Base-by-base conservation (phyloP, 2,329 filamentous ascomycete genomes). In the Neurospora sp. region DNA sequence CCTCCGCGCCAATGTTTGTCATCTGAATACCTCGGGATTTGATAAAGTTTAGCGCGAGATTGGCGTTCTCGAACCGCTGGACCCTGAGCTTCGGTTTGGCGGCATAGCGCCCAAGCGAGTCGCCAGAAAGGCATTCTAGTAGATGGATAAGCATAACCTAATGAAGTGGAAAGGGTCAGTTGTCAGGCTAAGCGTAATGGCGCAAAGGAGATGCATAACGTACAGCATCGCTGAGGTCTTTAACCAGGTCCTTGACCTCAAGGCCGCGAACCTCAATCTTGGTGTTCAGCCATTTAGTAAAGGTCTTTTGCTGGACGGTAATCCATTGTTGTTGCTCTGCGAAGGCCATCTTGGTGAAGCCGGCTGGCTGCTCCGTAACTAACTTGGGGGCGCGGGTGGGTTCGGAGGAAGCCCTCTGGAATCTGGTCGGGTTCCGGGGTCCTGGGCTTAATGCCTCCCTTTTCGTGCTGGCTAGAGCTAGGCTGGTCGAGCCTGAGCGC, bases 251-350 rank as follows among this genome's bases (percentile, higher is more conserved):
- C 78, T 93, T 90, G 77, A 98, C 92, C 77, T 90, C 89, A 73
- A 97, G 83, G 70, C 90, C 84, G 75, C 95, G 89, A 72, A 84
- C 86, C 79, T 91, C 90, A 77, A 99, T 84, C 83, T 99, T 99
- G 76, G 93, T 96, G 82, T 99, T 99, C 75, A 99, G 88, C 96
- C 96, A 99, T 92, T 98, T 99, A 71, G 94, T 97, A 82, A 99
- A 99, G 38, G 96, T 99, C 87, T 98, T 99, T 81, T 98, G 91
- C 84, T 98, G 95, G 82, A 97, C 93, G 78, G 85, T 89, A 76
- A 91, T 86, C 89, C 89, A 91, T 79, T 85, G 84, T 80, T 90
- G 86, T 81, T 90, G 86, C 79, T 89, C 87, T 74, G 85, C 81
- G 79, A 84, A 88, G 70, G 86, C 87, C 88, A 90, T 90, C 80